Evolutionary conservation across 257 asterid species (phyloP).

Genomic region (Leonotis leonurus): DNA sequence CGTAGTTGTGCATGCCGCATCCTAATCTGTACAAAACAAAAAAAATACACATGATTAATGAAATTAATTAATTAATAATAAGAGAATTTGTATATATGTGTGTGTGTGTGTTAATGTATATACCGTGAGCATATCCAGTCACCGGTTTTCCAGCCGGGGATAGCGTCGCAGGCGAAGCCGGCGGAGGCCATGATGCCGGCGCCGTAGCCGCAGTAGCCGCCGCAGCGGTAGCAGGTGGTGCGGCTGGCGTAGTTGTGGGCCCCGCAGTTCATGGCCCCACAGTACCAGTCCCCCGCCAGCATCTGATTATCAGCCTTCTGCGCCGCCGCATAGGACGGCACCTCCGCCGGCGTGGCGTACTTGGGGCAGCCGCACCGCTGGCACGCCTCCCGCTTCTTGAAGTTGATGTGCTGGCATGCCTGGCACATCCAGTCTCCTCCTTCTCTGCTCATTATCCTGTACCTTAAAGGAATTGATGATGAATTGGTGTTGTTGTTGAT

Average conservation of each 20-base stretch:
- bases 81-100: background rate
- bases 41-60: no score
- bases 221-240: constrained; percentile 56
- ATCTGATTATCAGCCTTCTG: constrained; percentile 26
- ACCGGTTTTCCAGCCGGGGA: constrained; percentile 89
- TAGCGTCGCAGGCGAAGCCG: constrained; percentile 41
- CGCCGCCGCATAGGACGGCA: constrained; percentile 33
- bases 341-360: constrained; percentile 41
- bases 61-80: background rate
- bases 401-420: constrained; percentile 77
- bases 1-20: constrained; percentile 20
- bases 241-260: constrained; percentile 88
- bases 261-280: constrained; percentile 53
- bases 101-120: background rate
- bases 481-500: background rate
- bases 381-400: constrained; percentile 70
- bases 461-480: background rate
- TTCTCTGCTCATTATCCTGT: constrained; percentile 40
- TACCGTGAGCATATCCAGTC: constrained; percentile 83
- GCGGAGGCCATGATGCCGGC: constrained; percentile 36
- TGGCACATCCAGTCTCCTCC: constrained; percentile 85
- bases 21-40: background rate
- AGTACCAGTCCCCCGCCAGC: constrained; percentile 84
- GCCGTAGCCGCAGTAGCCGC: constrained; percentile 40
- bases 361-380: constrained; percentile 74